Evolutionary conservation across 1,284 basidiomycete species (phyloP).

Genomic region (Tranzscheliella williamsii): DNA sequence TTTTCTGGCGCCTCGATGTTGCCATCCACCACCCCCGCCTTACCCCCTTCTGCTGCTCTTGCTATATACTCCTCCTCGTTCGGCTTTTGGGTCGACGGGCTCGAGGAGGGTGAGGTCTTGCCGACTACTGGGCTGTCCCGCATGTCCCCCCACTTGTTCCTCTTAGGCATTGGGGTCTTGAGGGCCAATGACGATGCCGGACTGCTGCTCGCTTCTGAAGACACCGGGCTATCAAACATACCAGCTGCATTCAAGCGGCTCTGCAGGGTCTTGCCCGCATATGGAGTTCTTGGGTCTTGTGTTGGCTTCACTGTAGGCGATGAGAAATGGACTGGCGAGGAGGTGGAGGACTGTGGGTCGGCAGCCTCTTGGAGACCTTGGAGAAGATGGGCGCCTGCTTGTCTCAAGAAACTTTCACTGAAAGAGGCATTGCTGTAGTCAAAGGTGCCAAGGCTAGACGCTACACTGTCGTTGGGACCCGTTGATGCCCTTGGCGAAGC

Average conservation of each 20-base stretch:
- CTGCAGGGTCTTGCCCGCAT: neutral
- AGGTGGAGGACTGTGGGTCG: conserved; percentile 1
- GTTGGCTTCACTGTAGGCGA: conserved; percentile 20
- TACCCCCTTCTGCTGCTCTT: no score
- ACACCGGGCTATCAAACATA: neutral
- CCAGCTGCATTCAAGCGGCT: neutral
- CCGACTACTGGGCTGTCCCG: no score
- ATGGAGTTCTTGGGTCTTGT: neutral
- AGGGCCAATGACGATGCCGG: neutral
- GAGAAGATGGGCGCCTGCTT: conserved; percentile 45
- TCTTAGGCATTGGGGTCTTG: neutral
- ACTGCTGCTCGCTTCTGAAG: neutral
- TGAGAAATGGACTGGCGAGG: conserved; percentile 8
- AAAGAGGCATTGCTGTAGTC: conserved; percentile 48
- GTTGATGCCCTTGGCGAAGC: neutral
- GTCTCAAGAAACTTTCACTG: conserved; percentile 50
- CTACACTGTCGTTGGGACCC: conserved; percentile 20
- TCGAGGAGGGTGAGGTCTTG: no score
- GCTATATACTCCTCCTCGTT: no score
- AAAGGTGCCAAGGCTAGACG: conserved; percentile 23
- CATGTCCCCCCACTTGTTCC: no score
- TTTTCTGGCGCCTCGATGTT: no score
- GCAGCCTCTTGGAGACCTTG: conserved; percentile 33
- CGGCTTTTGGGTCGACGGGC: no score
- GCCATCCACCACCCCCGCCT: no score